Evolutionary conservation across 2,329 filamentous ascomycete genomes (phyloP).

Genomic region (Monilinia vaccinii-corymbosi): DNA sequence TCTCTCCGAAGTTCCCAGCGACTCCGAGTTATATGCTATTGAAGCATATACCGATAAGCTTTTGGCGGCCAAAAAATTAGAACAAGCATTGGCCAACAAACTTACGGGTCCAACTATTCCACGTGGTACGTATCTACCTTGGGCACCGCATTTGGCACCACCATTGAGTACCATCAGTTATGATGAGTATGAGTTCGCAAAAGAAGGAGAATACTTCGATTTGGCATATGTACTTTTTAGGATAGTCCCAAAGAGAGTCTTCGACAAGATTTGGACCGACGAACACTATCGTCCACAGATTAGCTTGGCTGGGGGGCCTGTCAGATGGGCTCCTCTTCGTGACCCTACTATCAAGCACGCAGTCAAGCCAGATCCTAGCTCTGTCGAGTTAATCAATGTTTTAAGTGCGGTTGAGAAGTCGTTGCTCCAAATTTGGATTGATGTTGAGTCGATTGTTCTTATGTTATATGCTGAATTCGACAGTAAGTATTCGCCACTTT

Average conservation of each 20-base stretch:
- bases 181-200: not conserved
- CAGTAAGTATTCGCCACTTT: not conserved
- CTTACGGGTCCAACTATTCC: not conserved
- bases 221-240: not conserved
- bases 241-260: not conserved
- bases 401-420: not conserved
- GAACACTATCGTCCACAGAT: not conserved
- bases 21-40: not conserved
- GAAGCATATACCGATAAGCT: not conserved
- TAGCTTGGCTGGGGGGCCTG: not conserved
- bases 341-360: not conserved
- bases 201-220: not conserved
- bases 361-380: not conserved
- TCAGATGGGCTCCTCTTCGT: not conserved
- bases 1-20: not conserved
- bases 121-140: not conserved
- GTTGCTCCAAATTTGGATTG: conserved; percentile 1
- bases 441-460: conserved; percentile 4
- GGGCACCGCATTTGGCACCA: too few species aligned
- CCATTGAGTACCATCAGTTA: not conserved
- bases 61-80: not conserved
- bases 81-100: not conserved
- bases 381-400: not conserved
- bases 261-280: not conserved
- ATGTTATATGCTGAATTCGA: not conserved